Evolutionary conservation across 352 stramenopile genomes (phyloP).

Genomic region (Phytophthora citrophthora): DNA sequence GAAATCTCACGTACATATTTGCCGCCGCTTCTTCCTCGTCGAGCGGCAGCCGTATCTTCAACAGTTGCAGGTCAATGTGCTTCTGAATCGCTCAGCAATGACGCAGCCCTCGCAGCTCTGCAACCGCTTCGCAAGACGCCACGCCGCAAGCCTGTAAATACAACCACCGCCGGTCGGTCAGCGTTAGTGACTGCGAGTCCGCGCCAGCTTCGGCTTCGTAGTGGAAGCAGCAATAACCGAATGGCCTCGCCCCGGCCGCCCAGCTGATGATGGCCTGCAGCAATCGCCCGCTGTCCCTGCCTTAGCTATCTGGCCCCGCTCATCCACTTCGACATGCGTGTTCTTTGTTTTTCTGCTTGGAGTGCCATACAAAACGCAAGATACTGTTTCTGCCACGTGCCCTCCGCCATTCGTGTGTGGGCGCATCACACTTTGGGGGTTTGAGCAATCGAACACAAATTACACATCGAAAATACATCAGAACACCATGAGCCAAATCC

Average conservation of each 20-base stretch:
- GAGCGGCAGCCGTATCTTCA: background rate
- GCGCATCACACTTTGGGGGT: background rate
- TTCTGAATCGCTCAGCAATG: background rate
- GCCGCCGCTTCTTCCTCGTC: conserved; percentile 39
- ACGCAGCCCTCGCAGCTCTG: conserved; percentile 6
- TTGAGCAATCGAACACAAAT: conserved; percentile 23
- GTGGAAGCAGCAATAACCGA: conserved; percentile 13
- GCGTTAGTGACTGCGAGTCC: conserved; percentile 42
- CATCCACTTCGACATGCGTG: conserved; percentile 12
- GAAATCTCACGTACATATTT: conserved; percentile 48
- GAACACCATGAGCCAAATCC: background rate
- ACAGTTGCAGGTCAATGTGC: background rate
- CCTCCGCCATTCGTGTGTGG: conserved; percentile 4
- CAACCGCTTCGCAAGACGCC: conserved; percentile 52
- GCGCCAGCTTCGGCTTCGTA: conserved; percentile 44
- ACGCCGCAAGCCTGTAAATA: conserved; percentile 54
- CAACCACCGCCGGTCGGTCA: conserved; percentile 46
- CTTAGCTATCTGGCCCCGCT: conserved; percentile 3
- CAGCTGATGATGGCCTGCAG: background rate
- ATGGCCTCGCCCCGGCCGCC: conserved; percentile 10
- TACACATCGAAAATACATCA: conserved; percentile 1
- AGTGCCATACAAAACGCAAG: conserved; percentile 7
- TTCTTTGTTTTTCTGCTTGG: conserved; percentile 26
- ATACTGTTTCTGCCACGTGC: conserved; percentile 2
- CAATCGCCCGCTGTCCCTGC: background rate